Evolutionary conservation across 495 filamentous ascomycete genomes (phyloP).

Genomic region (Astrothelium macrocarpum): DNA sequence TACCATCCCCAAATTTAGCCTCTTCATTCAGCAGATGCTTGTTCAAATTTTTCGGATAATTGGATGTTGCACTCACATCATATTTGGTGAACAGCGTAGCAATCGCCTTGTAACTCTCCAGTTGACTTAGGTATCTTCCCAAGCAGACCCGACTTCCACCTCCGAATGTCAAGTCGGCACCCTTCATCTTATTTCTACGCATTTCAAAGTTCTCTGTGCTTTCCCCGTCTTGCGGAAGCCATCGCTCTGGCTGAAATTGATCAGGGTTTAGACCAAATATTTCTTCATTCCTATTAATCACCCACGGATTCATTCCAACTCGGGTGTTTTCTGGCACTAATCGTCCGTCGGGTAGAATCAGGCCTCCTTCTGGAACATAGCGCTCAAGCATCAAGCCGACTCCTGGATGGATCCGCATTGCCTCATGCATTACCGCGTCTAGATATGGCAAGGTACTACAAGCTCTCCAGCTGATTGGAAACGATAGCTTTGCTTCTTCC

Average conservation of each 20-base stretch:
- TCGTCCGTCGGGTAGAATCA: constrained; percentile 10
- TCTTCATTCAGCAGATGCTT: not conserved
- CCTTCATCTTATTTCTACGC: constrained; percentile 8
- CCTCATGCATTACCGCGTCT: constrained; percentile 16
- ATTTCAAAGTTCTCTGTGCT: not conserved
- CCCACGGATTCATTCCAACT: constrained; percentile 15
- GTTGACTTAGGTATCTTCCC: constrained; percentile 7
- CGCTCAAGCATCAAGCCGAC: constrained; percentile 15
- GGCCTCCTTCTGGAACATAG: constrained; percentile 9
- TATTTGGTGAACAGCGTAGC: constrained; percentile 12
- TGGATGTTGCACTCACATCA: constrained; percentile 12
- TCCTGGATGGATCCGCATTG: constrained; percentile 9
- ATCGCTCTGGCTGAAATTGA: constrained; percentile 15
- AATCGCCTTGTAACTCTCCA: constrained; percentile 15
- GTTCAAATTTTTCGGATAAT: not conserved
- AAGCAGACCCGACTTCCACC: constrained; percentile 10
- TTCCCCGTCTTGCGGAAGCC: constrained; percentile 13
- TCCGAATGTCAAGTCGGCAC: constrained; percentile 8
- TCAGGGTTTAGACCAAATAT: constrained; percentile 14
- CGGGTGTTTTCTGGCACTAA: constrained; percentile 13
- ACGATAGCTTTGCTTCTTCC: not conserved
- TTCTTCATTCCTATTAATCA: constrained; percentile 10
- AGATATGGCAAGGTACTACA: constrained; percentile 13
- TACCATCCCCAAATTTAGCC: not conserved
- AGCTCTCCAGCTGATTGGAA: not conserved